These are phyloP conservation scores for Adenanthera pavonina DNA, from an alignment of 306 rosid genomes.

Conservation along the genomic window DNA sequence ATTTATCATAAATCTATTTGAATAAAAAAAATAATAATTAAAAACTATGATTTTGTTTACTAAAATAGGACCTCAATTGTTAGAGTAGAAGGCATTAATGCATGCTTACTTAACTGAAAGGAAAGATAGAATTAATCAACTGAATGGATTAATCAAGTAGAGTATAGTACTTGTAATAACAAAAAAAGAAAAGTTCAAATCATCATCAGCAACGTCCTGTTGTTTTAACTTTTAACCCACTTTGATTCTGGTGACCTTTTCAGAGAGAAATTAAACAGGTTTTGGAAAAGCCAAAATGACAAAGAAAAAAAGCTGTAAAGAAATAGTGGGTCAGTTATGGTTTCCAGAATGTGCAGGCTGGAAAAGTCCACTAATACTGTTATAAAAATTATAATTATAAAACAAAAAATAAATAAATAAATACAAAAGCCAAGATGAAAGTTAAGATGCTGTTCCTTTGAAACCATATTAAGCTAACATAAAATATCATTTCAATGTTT, in stretches of 20 bases:
- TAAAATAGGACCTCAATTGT: too few relatives aligned
- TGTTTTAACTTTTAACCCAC: constrained; percentile 2
- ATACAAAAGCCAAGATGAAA: too few relatives aligned
- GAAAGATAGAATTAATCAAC: too few relatives aligned
- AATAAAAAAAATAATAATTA: too few relatives aligned
- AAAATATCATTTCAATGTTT: constrained; percentile 33
- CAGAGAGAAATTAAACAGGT: background rate
- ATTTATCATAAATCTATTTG: too few relatives aligned
- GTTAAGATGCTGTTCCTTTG: too few relatives aligned
- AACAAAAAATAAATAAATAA: too few relatives aligned
- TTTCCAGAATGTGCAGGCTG: background rate
- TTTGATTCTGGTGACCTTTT: constrained; percentile 2
- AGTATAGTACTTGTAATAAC: too few relatives aligned
- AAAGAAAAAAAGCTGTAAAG: background rate
- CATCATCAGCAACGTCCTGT: background rate
- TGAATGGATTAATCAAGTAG: too few relatives aligned
- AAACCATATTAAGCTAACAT: background rate
- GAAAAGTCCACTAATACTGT: background rate
- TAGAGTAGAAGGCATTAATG: too few relatives aligned
- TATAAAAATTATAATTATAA: background rate
- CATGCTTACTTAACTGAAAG: too few relatives aligned
- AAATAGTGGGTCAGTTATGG: background rate
- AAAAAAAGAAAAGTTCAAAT: background rate
- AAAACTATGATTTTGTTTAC: too few relatives aligned
- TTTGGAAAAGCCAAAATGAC: background rate